Base-by-base conservation (phyloP, 768 basidiomycete genomes). In the Lactarius hengduanensis region DNA sequence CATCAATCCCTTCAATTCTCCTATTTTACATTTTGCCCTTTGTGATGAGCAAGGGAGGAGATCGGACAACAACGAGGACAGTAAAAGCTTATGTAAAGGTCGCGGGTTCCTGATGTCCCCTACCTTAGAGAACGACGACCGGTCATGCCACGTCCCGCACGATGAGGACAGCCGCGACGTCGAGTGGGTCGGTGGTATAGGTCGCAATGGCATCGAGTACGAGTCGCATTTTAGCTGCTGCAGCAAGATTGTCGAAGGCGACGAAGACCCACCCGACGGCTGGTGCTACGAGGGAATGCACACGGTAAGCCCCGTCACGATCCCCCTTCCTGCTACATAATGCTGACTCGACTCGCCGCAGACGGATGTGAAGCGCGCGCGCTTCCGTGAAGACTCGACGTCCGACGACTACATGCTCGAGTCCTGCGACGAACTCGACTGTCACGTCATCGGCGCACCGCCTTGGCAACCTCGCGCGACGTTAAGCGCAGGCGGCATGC, bases 251-350 rank as follows among this genome's bases (percentile, higher is more conserved):
- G 86, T 86, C 0, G 86, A 88, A 68, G 91, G 91, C 1, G 88
- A 90, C 67, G 87, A 88, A 78, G 91, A 91, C 0, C 91, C 90
- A 1, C 91, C 91, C 1, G 89, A 91, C 73, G 91, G 91, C 1
- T 93, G 90, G 90, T 93, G 91, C 72, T 92, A 91, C 71, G 90
- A 92, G 74, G 91, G 91, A 4, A 84, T 81, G 74, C 91, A 93
- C 74, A 92, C 91, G 9, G 87, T 87, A 59, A 67, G 85, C 82
- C 53, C 15, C 9, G 2, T 22, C 59, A 16, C 10, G n/a, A 38
- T 1, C 11, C 61, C 15, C 41, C 45, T 34, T 34, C n/a, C 15
- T 15, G 9, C 13, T n/a, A n/a, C n/a, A n/a, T 47, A 18, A 63
- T 57, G 56, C 32, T 63, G 3, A 15, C 45, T 56, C 58, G 43